Evolutionary conservation across 495 filamentous ascomycete genomes (phyloP), one percentile per base, ranked within the genome.

Genomic region (Neurospora sp.): DNA sequence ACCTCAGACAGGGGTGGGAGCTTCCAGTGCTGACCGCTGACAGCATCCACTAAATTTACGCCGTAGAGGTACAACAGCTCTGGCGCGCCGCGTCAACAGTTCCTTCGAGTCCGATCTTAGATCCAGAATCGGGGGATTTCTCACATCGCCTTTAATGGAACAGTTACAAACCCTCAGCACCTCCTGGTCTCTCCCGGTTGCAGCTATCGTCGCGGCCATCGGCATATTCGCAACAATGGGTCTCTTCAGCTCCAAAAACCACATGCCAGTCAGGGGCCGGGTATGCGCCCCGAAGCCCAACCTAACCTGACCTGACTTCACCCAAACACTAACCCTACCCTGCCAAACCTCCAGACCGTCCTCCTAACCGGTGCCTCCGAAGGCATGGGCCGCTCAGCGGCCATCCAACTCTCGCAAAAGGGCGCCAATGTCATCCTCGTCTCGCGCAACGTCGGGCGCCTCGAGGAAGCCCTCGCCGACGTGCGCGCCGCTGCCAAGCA

Each of bases 301-400:
- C 40, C 9, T n/a, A 9, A 35, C 22, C 16, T 71, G 45, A 38
- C 59, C 71, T 1, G 17, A 42, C 14, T 12, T 6, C n/a, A 31
- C 42, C 45, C 40, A 8, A 8, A 39, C 14, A 37, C 74, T 75
- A 70, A 76, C 44, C 14, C 6, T 48, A 53, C 59, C 16, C 42
- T 20, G 3, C 8, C 1, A 22, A 35, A 35, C 35, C 35, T 35
- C 9, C 72, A 95, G 93, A 96, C 92, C 6, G 87, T 96, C 72
- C 82, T 98, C 31, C 84, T 99, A 70, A 99, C 96, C 14, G 96
- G 96, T 45, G 95, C 90, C 70, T 98, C 96, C 1, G 92, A 97
- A 78, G 96, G 96, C 69, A 93, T 97, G 92, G 96, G 96, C 74
- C 88, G 86, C 76, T 88, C 86, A 73, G 87, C 91, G 20, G 94